phyloP scores from a whole-genome alignment of 2,329 filamentous ascomycete species.

The Colletotrichum tropicicola region DNA sequence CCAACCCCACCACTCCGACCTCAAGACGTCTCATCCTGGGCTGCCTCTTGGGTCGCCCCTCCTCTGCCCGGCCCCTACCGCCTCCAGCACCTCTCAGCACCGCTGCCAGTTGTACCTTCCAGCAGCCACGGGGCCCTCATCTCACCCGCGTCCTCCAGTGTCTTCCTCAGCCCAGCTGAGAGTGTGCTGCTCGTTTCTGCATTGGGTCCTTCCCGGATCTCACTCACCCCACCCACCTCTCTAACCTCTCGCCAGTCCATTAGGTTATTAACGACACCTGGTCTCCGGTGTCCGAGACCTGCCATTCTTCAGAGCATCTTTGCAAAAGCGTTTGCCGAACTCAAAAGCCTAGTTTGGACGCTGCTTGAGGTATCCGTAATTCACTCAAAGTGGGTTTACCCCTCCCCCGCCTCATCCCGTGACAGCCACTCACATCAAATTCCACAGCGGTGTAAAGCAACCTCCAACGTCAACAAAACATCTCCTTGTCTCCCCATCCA shows the following conservation, averaged over 20 bases:
- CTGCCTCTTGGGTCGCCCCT: slow-evolving; percentile 19
- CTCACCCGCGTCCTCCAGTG: too few relatives aligned
- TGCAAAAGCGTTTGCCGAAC: neutral
- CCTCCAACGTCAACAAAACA: neutral
- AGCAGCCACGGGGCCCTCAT: neutral
- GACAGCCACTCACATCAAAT: slow-evolving; percentile 22
- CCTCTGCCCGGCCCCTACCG: neutral
- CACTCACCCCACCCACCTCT: slow-evolving; percentile 5
- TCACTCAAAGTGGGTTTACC: slow-evolving; percentile 16
- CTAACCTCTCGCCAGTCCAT: slow-evolving; percentile 4
- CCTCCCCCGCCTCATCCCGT: slow-evolving; percentile 14
- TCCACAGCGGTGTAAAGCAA: slow-evolving; percentile 3
- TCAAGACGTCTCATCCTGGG: slow-evolving; percentile 26
- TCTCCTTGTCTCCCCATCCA: neutral
- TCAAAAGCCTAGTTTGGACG: neutral
- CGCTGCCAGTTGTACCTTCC: neutral
- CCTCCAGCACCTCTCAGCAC: neutral
- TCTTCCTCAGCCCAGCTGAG: too few relatives aligned
- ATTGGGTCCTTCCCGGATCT: slow-evolving; percentile 1
- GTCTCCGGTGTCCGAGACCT: slow-evolving; percentile 6
- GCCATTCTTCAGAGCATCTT: neutral
- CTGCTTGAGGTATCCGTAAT: neutral
- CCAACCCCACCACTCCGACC: slow-evolving; percentile 18
- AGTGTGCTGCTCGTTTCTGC: neutral
- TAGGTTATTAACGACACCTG: slow-evolving; percentile 14